Base-by-base conservation (phyloP, 164 flowering plant species). In the Magnolia changhungtana region DNA sequence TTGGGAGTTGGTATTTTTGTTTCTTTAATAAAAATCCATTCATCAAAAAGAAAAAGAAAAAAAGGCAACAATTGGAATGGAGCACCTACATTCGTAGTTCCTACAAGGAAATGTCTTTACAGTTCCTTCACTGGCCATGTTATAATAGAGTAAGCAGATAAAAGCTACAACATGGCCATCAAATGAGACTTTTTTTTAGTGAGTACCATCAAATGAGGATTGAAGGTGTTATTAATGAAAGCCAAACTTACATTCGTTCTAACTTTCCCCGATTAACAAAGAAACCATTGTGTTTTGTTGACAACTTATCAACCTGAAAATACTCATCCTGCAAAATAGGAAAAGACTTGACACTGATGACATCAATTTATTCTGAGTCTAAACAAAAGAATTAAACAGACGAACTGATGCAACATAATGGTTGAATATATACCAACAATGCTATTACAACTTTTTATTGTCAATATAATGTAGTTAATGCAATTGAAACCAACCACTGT, bases 201-300 rank as follows among this genome's bases (percentile, higher is more conserved):
- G 21, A 64, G 24, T n/a, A 20, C 67, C 7, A 64, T 64, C 24
- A 64, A 2, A 64, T 64, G 23, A 64, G 24, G 24, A 24, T 20
- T 64, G 23, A 64, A 64, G 19, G 24, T 13, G 11, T 64, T 13
- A 64, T 19, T 64, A 59, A 19, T n/a, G 10, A 64, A 64, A 64
- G 45, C 45, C 7, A 37, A 37, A 86, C 97, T 89, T 75, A 96
- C 99, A 80, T 78, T 76, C 88, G 87, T 79, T 94, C 99, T 84
- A 96, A 84, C 82, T 87, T 91, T 72, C 99, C 98, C 78, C 95
- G 87, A 65, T 96, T 96, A 49, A 96, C 95, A 83, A 94, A 96
- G 83, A 94, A 96, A 1, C 99, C 99, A 72, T 88, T 89, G 82
- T 96, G 98, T 68, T 92, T 96, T 55, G 89, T 85, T 74, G 89